phyloP scores from a whole-genome alignment of 2,329 filamentous ascomycete species.

The Cladosporium phlei region DNA sequence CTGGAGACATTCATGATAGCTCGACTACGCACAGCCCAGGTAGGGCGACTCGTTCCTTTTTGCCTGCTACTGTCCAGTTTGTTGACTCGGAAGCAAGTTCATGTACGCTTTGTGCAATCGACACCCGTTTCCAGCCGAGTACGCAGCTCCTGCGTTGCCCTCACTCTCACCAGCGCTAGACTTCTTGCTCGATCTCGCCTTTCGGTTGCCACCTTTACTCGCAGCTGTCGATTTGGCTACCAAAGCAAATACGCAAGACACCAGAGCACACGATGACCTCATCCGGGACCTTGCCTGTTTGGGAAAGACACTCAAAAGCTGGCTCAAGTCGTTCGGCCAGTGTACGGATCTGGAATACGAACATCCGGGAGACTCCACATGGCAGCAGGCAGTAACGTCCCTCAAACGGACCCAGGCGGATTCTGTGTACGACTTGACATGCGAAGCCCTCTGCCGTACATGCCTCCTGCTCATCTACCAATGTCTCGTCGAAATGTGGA shows the following conservation, averaged over 20 bases:
- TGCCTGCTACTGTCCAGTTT: too few relatives aligned
- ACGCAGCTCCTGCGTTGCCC: neutral
- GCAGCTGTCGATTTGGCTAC: neutral
- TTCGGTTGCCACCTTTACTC: neutral
- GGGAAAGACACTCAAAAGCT: neutral
- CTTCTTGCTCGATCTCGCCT: slow-evolving; percentile 3
- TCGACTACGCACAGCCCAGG: slow-evolving; percentile 4
- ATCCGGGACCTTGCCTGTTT: neutral
- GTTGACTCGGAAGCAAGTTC: neutral
- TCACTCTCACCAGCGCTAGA: neutral
- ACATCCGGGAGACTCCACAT: too few relatives aligned
- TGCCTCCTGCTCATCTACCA: slow-evolving; percentile 3
- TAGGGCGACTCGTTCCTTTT: neutral
- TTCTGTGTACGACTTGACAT: neutral
- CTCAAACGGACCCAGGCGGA: neutral
- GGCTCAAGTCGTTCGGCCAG: neutral
- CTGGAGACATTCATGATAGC: slow-evolving; percentile 3
- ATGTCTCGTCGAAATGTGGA: neutral
- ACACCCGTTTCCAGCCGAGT: neutral
- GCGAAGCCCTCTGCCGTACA: neutral
- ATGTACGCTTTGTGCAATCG: slow-evolving; percentile 5
- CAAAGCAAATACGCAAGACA: neutral
- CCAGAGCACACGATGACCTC: neutral
- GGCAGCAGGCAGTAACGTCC: too few relatives aligned
- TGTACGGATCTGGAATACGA: too few relatives aligned